Percentiles rank a stretch among this genome's conserved stretches.
Conservation (phyloP, 2,329 filamentous ascomycete species). For the Phaeosphaeriaceae sp. region DNA sequence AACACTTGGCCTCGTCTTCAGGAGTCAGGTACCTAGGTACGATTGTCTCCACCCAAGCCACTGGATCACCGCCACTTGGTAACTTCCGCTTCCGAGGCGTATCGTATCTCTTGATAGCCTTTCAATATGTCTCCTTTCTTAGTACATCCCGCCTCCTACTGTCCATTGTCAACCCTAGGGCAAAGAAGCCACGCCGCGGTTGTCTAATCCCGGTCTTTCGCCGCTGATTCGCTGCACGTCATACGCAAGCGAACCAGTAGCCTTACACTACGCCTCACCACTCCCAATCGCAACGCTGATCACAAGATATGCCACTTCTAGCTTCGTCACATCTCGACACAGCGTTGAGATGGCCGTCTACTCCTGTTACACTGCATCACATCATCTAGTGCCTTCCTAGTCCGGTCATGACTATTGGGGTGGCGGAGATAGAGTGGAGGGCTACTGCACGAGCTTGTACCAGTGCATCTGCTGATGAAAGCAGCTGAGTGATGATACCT, state of each 20-base stretch:
- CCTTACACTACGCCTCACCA: constrained; percentile 24
- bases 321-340: constrained; percentile 12
- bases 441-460: constrained; percentile 26
- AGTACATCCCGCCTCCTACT: constrained; percentile 25
- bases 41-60: not conserved
- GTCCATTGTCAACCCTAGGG: constrained; percentile 12
- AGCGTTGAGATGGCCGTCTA: constrained; percentile 10
- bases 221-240: constrained; percentile 35
- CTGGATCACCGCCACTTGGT: not conserved
- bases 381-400: constrained; percentile 11
- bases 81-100: not conserved
- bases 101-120: constrained; percentile 1
- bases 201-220: constrained; percentile 15
- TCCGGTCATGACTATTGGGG: constrained; percentile 25
- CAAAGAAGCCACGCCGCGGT: constrained; percentile 12
- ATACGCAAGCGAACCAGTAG: constrained; percentile 36
- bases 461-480: constrained; percentile 31
- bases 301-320: constrained; percentile 23
- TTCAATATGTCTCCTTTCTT: constrained; percentile 25
- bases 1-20: too few species aligned
- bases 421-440: constrained; percentile 14
- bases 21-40: not conserved
- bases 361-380: constrained; percentile 19
- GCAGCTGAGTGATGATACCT: constrained; percentile 27
- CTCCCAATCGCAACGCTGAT: constrained; percentile 34